Evolutionary conservation across 192 early-diverging fungal genomes (phyloP).

Genomic region (Dissophora ornata): DNA sequence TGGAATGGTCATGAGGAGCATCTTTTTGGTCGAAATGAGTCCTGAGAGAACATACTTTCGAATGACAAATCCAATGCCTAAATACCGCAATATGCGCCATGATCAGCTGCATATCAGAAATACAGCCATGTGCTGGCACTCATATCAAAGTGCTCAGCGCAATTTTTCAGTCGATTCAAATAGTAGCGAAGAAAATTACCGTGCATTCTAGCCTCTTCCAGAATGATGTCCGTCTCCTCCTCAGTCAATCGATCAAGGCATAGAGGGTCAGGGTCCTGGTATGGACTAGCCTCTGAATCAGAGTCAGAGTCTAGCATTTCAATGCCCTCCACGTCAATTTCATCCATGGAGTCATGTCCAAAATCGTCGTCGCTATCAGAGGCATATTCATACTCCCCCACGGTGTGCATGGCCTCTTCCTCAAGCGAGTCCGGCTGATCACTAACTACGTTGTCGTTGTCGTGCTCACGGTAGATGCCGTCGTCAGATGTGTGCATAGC

Average conservation of each 20-base stretch:
- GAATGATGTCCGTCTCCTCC: constrained; percentile 24
- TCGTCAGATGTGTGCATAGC: constrained; percentile 5
- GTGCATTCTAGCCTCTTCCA: constrained; percentile 31
- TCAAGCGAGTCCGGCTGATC: background rate
- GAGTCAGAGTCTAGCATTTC: constrained; percentile 29
- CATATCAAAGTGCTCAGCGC: no score
- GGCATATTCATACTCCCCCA: background rate
- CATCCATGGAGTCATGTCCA: constrained; percentile 25
- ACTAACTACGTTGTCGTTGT: constrained; percentile 10
- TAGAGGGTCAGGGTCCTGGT: constrained; percentile 29
- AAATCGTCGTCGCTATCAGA: constrained; percentile 13
- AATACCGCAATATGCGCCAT: background rate
- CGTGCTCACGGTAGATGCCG: background rate
- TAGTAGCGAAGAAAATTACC: constrained; percentile 8
- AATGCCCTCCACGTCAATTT: constrained; percentile 33
- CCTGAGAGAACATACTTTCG: constrained; percentile 36
- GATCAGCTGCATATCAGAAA: background rate
- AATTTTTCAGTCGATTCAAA: background rate
- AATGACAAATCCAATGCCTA: constrained; percentile 34
- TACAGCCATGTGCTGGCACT: no score
- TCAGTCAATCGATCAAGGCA: constrained; percentile 34
- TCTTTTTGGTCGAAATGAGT: constrained; percentile 26
- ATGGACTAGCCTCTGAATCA: constrained; percentile 23
- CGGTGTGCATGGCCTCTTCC: constrained; percentile 5
- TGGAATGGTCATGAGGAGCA: constrained; percentile 26